Percentiles rank a stretch among this genome's conserved stretches.
Conservation (phyloP, 1,284 basidiomycete genomes). For the Athelia sp. region DNA sequence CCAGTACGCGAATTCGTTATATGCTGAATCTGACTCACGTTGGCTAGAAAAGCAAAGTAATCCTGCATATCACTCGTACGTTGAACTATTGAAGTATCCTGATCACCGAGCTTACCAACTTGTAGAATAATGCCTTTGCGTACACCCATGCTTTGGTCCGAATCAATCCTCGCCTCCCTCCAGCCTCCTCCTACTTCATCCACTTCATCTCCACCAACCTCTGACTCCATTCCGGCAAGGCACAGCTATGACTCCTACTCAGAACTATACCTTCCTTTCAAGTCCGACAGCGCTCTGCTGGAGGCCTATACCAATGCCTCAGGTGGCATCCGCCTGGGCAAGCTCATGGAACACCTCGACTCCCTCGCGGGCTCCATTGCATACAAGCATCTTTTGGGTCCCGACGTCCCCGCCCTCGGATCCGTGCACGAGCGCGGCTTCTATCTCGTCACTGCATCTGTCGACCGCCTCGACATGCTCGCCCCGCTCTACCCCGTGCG, state of each 20-base stretch:
- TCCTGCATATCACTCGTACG: slow-evolving; percentile 50
- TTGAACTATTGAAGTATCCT: slow-evolving; percentile 2
- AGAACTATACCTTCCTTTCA: slow-evolving; percentile 60
- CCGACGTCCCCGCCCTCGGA: slow-evolving; percentile 46
- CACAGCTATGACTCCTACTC: slow-evolving; percentile 69
- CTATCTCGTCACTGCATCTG: slow-evolving; percentile 80
- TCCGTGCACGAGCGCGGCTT: slow-evolving; percentile 59
- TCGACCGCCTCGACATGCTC: slow-evolving; percentile 74
- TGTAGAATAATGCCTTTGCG: slow-evolving; percentile 48
- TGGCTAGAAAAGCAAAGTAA: slow-evolving; percentile 44
- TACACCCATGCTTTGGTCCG: slow-evolving; percentile 49
- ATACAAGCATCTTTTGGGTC: slow-evolving; percentile 76
- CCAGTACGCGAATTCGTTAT: slow-evolving; percentile 37
- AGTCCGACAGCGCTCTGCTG: slow-evolving; percentile 47
- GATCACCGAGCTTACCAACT: no score
- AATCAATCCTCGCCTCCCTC: slow-evolving; percentile 39
- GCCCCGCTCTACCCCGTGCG: slow-evolving; percentile 50
- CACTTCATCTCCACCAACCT: slow-evolving; percentile 11
- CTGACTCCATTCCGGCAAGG: slow-evolving; percentile 34
- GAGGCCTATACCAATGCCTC: slow-evolving; percentile 68
- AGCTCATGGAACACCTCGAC: slow-evolving; percentile 76
- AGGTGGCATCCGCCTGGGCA: slow-evolving; percentile 65
- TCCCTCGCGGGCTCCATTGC: slow-evolving; percentile 79
- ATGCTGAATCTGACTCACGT: no score
- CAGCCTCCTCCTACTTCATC: slow-evolving; percentile 9